Conservation (phyloP, 1,284 basidiomycete genomes). For the Gymnopus androsaceus region DNA sequence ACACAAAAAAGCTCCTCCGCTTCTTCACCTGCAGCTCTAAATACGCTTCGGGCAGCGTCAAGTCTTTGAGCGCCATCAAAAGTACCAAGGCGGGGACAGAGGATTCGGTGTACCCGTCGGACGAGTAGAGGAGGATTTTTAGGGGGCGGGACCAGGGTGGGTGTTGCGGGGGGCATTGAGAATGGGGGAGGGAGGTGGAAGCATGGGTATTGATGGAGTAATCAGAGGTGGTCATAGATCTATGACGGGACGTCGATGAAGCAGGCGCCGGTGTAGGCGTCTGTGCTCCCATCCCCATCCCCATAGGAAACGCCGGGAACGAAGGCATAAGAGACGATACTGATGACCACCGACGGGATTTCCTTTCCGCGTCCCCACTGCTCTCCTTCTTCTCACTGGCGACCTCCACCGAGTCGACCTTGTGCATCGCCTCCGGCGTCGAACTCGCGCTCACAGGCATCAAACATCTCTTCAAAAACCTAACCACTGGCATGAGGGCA, state of each 20-base stretch:
- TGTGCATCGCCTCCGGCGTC: too few relatives aligned
- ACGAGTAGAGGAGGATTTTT: slow-evolving; percentile 72
- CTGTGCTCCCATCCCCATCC: slow-evolving; percentile 19
- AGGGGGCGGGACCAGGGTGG: slow-evolving; percentile 51
- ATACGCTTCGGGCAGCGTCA: slow-evolving; percentile 87
- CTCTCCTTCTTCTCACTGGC: too few relatives aligned
- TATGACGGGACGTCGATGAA: slow-evolving; percentile 8
- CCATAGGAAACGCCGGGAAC: slow-evolving; percentile 31
- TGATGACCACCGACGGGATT: slow-evolving; percentile 41
- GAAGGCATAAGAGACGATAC: slow-evolving; percentile 38
- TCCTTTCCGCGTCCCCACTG: not conserved
- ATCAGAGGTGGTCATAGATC: slow-evolving; percentile 20
- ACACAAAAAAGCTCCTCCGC: slow-evolving; percentile 88
- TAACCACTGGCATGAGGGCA: slow-evolving; percentile 56
- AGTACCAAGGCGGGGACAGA: slow-evolving; percentile 86
- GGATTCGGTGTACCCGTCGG: slow-evolving; percentile 90
- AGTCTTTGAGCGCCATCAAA: slow-evolving; percentile 78
- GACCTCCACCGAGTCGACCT: too few relatives aligned
- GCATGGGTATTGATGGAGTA: slow-evolving; percentile 16
- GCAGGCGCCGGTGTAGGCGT: slow-evolving; percentile 10
- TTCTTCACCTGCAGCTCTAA: slow-evolving; percentile 78
- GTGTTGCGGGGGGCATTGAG: slow-evolving; percentile 22
- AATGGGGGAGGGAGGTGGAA: slow-evolving; percentile 18
- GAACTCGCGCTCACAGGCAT: slow-evolving; percentile 39
- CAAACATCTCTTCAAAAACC: slow-evolving; percentile 62